These are phyloP conservation scores for Ramalina peruviana DNA, from an alignment of 495 filamentous ascomycete species.

Conservation along the genomic window DNA sequence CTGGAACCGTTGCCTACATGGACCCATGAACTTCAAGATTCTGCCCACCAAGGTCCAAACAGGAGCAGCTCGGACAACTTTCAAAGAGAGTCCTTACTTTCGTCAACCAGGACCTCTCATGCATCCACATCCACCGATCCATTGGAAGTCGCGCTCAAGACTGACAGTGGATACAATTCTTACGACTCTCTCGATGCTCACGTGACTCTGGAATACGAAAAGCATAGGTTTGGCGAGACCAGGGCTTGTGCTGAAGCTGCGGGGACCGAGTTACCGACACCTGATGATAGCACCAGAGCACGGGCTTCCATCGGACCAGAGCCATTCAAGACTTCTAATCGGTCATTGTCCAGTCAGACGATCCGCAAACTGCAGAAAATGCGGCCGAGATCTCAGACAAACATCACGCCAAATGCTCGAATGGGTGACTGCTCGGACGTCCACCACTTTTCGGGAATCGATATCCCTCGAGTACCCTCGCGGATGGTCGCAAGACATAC, in stretches of 20 bases:
- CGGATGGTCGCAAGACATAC: constrained; percentile 13
- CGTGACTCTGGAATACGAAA: not conserved
- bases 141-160: not conserved
- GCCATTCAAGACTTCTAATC: not conserved
- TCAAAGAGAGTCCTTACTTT: not conserved
- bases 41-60: too few relatives aligned
- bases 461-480: constrained; percentile 16
- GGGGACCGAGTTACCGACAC: too few relatives aligned
- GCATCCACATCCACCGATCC: not conserved
- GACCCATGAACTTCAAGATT: too few relatives aligned
- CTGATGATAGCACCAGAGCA: too few relatives aligned
- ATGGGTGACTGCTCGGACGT: constrained; percentile 2
- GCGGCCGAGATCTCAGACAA: not conserved
- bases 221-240: too few relatives aligned
- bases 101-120: not conserved
- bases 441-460: not conserved
- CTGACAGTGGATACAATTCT: constrained; percentile 11
- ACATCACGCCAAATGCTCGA: constrained; percentile 9
- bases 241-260: too few relatives aligned
- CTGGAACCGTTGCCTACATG: too few relatives aligned
- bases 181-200: constrained; percentile 1
- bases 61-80: not conserved
- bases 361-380: constrained; percentile 12
- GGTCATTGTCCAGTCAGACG: not conserved
- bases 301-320: too few relatives aligned